Evolutionary conservation across 176 grass and related monocot genomes (phyloP), one percentile per base, ranked within the genome.

Genomic region (Tillandsia fasciculata): DNA sequence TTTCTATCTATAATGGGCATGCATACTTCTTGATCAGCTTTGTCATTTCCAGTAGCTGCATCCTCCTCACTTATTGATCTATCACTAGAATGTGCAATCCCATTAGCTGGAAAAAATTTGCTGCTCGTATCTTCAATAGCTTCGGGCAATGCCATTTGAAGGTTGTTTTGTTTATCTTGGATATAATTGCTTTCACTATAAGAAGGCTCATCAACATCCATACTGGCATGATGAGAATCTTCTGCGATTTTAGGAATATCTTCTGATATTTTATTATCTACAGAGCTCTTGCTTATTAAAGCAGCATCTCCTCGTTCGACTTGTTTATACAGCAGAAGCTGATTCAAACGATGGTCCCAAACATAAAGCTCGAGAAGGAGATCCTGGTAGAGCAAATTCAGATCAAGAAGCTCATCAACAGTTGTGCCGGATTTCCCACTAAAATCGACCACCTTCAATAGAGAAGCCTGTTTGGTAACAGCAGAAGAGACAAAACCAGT

Each of bases 301-400:
- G 76, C 72, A 76, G 51, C 67, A 70, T 73, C 64, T 67, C 48
- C 59, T 89, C 76, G 51, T 59, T 70, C 26, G 50, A 72, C 48
- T 67, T 70, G 75, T 71, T 72, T 78, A 72, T 67, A 83, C n/a
- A 74, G 77, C 54, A 88, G 73, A 83, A 99, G 80, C 20, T 92
- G 82, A 72, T 86, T 71, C 70, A 99, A 66, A 57, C 95, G 90
- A 72, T 12, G 65, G 78, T 99, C 95, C 95, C 95, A 99, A 67
- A 90, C 68, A 80, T 93, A 93, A 63, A 83, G 83, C 73, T 83
- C 57, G 61, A 99, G 82, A 74, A 93, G 77, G 66, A 93, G 78
- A 49, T 99, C 87, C 84, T 94, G 87, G 63, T 99, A 86, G 70
- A 80, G 77, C 95, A 82, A 90, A 79, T 90, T 88, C 77, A 99